phyloP scores from a whole-genome alignment of 345 rosid species.

The Eucalyptus shirleyi region DNA sequence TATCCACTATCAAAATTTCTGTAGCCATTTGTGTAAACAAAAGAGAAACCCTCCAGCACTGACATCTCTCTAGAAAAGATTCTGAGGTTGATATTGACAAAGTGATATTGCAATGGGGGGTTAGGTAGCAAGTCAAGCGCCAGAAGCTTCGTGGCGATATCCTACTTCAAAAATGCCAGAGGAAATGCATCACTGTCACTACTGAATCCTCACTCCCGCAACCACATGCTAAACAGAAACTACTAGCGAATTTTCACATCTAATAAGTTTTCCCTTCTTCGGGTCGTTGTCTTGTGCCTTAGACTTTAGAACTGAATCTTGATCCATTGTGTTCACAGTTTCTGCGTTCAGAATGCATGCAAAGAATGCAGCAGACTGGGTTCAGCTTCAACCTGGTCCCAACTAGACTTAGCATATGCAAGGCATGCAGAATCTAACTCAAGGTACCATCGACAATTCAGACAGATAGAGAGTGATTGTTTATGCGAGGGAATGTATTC shows the following conservation, averaged over 20 bases:
- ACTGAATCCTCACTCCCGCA: background rate
- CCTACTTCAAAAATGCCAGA: background rate
- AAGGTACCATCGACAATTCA: background rate
- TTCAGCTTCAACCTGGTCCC: background rate
- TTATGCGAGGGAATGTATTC: background rate
- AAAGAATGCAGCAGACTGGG: background rate
- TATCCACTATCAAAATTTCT: background rate
- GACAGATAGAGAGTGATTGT: background rate
- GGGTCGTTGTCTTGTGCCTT: background rate
- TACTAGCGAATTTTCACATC: background rate
- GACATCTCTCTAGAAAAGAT: background rate
- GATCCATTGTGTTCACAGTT: background rate
- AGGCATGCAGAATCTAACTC: background rate
- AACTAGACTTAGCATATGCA: background rate
- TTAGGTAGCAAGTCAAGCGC: background rate
- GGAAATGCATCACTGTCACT: background rate
- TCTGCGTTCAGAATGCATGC: background rate
- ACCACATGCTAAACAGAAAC: background rate
- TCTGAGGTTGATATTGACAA: background rate
- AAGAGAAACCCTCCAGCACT: background rate
- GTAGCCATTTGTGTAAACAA: background rate
- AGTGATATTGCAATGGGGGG: background rate
- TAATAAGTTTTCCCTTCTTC: background rate
- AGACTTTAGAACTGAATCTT: background rate
- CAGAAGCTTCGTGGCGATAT: background rate